Evolutionary conservation across 2,329 filamentous ascomycete species (phyloP).

Genomic region (Xenosphaeropsis pyriputrescens): DNA sequence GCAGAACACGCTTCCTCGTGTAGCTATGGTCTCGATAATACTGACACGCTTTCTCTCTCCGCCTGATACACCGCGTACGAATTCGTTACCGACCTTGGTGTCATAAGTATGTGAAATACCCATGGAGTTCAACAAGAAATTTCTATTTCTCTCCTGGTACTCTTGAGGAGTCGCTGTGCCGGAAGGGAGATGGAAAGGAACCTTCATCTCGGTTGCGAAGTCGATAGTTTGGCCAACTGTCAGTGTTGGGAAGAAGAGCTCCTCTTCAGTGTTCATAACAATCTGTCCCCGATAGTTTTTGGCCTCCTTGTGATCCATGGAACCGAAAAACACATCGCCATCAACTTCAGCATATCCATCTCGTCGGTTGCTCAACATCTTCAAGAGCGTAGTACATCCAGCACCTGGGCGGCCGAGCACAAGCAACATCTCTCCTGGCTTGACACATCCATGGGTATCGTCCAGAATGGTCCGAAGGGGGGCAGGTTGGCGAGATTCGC

Average conservation of each 20-base stretch:
- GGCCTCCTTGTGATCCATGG: constrained; percentile 24
- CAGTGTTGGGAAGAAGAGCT: constrained; percentile 32
- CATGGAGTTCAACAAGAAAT: constrained; percentile 15
- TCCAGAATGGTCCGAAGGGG: constrained; percentile 51
- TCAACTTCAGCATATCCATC: constrained; percentile 40
- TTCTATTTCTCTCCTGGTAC: constrained; percentile 18
- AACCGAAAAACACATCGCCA: constrained; percentile 43
- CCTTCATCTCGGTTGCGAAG: constrained; percentile 40
- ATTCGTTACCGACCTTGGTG: constrained; percentile 41
- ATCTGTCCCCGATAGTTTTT: constrained; percentile 39
- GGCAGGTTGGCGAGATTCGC: constrained; percentile 36
- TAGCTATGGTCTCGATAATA: constrained; percentile 32
- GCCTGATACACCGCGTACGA: constrained; percentile 44
- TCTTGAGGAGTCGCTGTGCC: constrained; percentile 27
- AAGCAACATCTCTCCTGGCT: constrained; percentile 58
- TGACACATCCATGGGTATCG: constrained; percentile 51
- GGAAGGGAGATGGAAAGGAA: constrained; percentile 31
- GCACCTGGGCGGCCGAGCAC: constrained; percentile 55
- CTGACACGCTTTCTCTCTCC: constrained; percentile 46
- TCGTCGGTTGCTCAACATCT: constrained; percentile 50
- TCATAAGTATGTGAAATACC: constrained; percentile 38
- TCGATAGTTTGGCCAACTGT: constrained; percentile 36
- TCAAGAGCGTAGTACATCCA: constrained; percentile 59
- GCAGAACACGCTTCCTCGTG: constrained; percentile 32
- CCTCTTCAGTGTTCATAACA: constrained; percentile 37